phyloP scores from a whole-genome alignment of 176 grass and related monocot genomes.

The Lolium perenne region DNA sequence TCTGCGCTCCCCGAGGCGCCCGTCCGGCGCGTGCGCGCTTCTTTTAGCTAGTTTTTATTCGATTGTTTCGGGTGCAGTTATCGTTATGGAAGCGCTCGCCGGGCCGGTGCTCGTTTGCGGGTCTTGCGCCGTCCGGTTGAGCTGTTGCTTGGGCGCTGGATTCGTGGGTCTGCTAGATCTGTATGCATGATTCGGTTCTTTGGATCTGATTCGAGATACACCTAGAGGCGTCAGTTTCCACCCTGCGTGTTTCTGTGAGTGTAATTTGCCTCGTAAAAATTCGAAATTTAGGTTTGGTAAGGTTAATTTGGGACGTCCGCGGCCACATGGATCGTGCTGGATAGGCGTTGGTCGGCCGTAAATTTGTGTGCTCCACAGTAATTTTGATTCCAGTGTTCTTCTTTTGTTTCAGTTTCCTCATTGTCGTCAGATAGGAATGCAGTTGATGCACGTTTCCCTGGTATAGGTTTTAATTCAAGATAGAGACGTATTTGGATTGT shows the following conservation, averaged over 20 bases:
- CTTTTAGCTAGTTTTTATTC: background rate
- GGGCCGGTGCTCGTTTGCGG: background rate
- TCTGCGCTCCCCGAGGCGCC: slow-evolving; percentile 1
- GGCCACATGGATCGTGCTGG: background rate
- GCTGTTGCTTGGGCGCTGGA: background rate
- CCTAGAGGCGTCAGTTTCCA: background rate
- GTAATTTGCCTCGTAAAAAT: background rate
- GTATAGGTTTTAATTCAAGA: background rate
- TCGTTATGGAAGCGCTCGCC: background rate
- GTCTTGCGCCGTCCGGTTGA: background rate
- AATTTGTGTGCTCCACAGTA: background rate
- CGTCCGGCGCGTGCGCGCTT: background rate
- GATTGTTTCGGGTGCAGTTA: background rate
- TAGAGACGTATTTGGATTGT: background rate
- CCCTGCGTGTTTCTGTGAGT: background rate
- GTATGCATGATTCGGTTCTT: background rate
- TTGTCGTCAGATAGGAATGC: background rate
- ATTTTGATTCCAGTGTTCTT: background rate
- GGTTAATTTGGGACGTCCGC: slow-evolving; percentile 4
- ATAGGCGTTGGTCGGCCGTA: background rate
- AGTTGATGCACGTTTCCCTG: background rate
- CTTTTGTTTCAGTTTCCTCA: background rate
- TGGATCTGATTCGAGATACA: slow-evolving; percentile 39
- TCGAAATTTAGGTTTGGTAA: background rate
- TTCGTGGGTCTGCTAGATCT: slow-evolving; percentile 12